Conservation (phyloP, 1,284 basidiomycete genomes). For the Fomitopsis betulina region DNA sequence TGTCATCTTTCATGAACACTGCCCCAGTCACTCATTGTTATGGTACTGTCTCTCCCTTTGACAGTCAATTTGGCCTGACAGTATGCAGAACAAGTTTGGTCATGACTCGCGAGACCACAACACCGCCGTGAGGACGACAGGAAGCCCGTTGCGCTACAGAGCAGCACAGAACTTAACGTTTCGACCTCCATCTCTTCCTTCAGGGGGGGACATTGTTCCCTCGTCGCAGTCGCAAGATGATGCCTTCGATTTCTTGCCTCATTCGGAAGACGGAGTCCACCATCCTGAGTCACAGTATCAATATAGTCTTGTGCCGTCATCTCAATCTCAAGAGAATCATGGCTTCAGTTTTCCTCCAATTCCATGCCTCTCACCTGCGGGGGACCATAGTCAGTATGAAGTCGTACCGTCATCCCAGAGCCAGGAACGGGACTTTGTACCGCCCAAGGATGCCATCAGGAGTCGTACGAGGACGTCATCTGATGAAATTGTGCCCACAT, state of each 20-base stretch:
- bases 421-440: slow-evolving; percentile 17
- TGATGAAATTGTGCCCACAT: not conserved
- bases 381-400: not conserved
- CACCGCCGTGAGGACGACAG: no score
- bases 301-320: slow-evolving; percentile 18
- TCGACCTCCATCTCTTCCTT: not conserved
- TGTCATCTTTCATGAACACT: no score
- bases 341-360: not conserved
- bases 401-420: slow-evolving; percentile 23
- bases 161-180: not conserved
- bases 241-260: slow-evolving; percentile 18
- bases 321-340: slow-evolving; percentile 17
- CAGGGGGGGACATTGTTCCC: not conserved
- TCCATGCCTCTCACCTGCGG: not conserved
- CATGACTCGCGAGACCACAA: no score
- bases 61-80: no score
- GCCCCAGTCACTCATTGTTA: no score
- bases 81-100: no score
- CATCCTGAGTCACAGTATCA: not conserved
- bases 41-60: no score
- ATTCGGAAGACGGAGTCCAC: slow-evolving; percentile 13
- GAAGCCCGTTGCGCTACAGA: not conserved
- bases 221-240: slow-evolving; percentile 1
- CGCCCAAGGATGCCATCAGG: not conserved
- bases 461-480: not conserved